Evolutionary conservation across 2,329 filamentous ascomycete genomes (phyloP).

Genomic region (Reticulascus tulasneorum): DNA sequence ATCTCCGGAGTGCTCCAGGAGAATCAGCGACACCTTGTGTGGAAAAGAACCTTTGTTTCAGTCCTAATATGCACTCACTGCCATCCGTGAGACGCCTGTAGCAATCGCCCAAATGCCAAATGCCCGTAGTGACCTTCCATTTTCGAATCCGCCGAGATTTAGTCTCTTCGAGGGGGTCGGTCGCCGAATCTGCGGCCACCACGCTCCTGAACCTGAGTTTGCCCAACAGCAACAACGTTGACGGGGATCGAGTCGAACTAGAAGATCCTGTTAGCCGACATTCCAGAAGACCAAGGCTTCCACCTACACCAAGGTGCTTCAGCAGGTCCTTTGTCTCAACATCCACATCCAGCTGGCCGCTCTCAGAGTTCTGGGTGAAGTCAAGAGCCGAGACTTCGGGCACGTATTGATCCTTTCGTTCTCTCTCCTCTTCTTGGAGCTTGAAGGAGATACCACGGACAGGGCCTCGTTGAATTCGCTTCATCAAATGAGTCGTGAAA

Average conservation of each 20-base stretch:
- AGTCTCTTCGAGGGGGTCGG: constrained; percentile 48
- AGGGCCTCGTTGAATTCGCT: constrained; percentile 98
- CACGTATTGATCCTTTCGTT: constrained; percentile 99
- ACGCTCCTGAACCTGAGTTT: constrained; percentile 83
- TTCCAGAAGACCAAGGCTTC: not conserved
- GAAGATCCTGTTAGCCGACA: constrained; percentile 22
- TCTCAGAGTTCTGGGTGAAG: constrained; percentile 92
- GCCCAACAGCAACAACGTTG: constrained; percentile 87
- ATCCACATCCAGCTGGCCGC: constrained; percentile 91
- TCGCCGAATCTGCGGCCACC: constrained; percentile 71
- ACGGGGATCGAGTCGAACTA: constrained; percentile 97
- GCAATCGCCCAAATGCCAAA: constrained; percentile 41
- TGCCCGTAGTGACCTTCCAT: constrained; percentile 24
- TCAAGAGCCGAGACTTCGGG: constrained; percentile 98
- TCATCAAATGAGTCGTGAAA: constrained; percentile 99
- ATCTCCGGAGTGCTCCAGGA: constrained; percentile 53
- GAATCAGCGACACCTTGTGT: constrained; percentile 89
- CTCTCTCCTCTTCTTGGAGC: constrained; percentile 99
- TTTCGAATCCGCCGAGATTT: constrained; percentile 20
- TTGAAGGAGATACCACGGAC: constrained; percentile 99
- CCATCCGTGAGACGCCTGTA: constrained; percentile 54
- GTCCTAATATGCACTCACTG: constrained; percentile 58
- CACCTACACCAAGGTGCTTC: constrained; percentile 96
- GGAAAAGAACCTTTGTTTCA: constrained; percentile 56
- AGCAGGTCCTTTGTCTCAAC: constrained; percentile 97